Evolutionary conservation across 768 basidiomycete genomes (phyloP).

Genomic region (Tulasnella sp.): DNA sequence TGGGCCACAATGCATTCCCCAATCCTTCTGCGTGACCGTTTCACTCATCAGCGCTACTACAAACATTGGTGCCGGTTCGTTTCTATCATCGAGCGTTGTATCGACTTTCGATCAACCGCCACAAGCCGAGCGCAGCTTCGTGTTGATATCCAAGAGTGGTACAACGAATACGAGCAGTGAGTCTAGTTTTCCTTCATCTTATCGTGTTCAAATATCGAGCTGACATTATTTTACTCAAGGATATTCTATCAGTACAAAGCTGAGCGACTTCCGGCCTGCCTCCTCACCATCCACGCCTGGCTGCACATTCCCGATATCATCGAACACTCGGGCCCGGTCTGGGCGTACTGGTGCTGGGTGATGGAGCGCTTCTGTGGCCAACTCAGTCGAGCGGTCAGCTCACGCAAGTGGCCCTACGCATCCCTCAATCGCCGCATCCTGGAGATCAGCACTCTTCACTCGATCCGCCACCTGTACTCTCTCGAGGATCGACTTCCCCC

Average conservation of each 20-base stretch:
- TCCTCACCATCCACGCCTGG: not conserved
- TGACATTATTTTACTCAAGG: not conserved
- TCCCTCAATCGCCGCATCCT: not conserved
- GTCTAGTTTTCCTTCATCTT: not conserved
- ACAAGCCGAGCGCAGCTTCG: not conserved
- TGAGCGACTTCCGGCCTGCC: not conserved
- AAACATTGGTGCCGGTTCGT: not conserved
- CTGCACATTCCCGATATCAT: not conserved
- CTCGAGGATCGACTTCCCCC: not conserved
- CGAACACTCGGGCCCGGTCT: not conserved
- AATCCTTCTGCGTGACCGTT: slow-evolving; percentile 27
- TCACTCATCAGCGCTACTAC: slow-evolving; percentile 27
- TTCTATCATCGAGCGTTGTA: not conserved
- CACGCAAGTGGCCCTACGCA: not conserved
- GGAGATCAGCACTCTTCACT: not conserved
- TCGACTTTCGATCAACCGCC: not conserved
- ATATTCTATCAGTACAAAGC: not conserved
- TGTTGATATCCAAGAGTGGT: not conserved
- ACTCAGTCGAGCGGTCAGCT: not conserved
- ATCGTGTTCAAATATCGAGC: not conserved
- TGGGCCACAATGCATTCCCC: slow-evolving; percentile 33
- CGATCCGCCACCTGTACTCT: not conserved
- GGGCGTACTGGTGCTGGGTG: not conserved
- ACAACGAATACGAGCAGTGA: not conserved
- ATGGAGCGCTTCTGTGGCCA: slow-evolving; percentile 5